Conservation (phyloP, 2,329 filamentous ascomycete species). For the Ophiocordyceps unilateralis region DNA sequence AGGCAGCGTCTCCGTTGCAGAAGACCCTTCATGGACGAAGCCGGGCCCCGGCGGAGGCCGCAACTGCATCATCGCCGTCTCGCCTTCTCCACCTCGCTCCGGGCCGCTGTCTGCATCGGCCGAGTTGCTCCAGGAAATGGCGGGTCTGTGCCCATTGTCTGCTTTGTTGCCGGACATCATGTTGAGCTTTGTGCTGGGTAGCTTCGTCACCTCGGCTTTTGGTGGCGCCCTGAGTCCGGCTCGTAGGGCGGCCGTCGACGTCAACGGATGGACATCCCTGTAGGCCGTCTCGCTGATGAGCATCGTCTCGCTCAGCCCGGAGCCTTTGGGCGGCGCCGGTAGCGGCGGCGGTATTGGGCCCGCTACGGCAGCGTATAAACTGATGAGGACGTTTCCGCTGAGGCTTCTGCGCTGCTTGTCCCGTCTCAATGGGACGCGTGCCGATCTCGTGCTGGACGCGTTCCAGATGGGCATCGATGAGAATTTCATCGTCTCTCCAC, state of each 20-base stretch:
- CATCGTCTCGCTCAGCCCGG: constrained; percentile 4
- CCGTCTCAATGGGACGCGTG: neutral
- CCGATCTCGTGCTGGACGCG: neutral
- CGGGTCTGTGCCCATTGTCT: too few species aligned
- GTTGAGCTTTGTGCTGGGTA: neutral
- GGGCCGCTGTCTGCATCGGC: too few species aligned
- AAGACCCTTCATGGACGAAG: too few species aligned
- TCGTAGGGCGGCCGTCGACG: too few species aligned
- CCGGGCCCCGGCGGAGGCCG: too few species aligned
- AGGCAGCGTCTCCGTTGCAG: too few species aligned
- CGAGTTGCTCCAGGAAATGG: too few species aligned
- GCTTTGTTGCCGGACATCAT: neutral
- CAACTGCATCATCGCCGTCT: too few species aligned
- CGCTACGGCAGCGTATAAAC: constrained; percentile 22
- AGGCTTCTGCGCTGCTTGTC: neutral
- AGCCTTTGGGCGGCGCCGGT: constrained; percentile 14
- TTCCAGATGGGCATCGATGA: neutral
- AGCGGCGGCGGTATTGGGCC: constrained; percentile 6
- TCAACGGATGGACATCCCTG: neutral
- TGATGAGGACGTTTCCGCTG: constrained; percentile 17
- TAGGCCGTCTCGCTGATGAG: neutral
- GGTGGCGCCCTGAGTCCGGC: neutral
- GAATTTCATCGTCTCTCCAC: neutral
- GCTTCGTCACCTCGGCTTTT: neutral
- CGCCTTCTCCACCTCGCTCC: too few species aligned